Evolutionary conservation across 2,329 filamentous ascomycete genomes (phyloP).

Genomic region (Aspergillus uvarum): DNA sequence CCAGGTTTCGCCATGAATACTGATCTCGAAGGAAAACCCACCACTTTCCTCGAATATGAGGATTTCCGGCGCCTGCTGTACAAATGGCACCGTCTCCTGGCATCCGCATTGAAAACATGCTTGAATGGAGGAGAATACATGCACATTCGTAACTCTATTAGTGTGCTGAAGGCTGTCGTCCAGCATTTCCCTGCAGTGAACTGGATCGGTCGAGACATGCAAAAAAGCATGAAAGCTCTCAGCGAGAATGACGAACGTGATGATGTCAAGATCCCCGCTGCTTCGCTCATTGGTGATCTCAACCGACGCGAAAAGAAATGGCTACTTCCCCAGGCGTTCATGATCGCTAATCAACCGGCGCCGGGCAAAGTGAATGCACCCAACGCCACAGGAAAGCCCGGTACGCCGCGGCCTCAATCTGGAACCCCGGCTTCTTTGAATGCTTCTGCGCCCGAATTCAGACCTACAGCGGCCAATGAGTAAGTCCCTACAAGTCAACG

Average conservation of each 20-base stretch:
- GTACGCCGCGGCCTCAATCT: constrained; percentile 29
- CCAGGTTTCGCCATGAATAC: constrained; percentile 77
- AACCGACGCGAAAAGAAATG: constrained; percentile 51
- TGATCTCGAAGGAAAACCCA: constrained; percentile 68
- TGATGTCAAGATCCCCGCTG: constrained; percentile 51
- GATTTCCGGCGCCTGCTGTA: constrained; percentile 82
- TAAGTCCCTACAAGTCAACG: constrained; percentile 30
- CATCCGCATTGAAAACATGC: constrained; percentile 76
- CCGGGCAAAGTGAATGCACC: constrained; percentile 17
- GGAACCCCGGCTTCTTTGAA: constrained; percentile 40
- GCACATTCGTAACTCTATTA: constrained; percentile 95
- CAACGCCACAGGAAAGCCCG: constrained; percentile 28
- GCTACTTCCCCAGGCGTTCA: constrained; percentile 50
- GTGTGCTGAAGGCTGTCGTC: constrained; percentile 76
- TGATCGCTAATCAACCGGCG: constrained; percentile 31
- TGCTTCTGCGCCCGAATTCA: constrained; percentile 44
- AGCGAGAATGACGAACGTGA: constrained; percentile 48
- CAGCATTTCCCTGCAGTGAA: constrained; percentile 85
- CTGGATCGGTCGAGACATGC: constrained; percentile 67
- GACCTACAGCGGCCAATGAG: constrained; percentile 33
- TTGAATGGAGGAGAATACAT: constrained; percentile 87
- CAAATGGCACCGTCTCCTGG: constrained; percentile 85
- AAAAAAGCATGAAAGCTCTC: constrained; percentile 44
- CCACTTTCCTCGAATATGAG: constrained; percentile 74
- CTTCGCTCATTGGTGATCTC: constrained; percentile 50